Conservation (phyloP, 495 filamentous ascomycete genomes). For the Amorphotheca resinae region DNA sequence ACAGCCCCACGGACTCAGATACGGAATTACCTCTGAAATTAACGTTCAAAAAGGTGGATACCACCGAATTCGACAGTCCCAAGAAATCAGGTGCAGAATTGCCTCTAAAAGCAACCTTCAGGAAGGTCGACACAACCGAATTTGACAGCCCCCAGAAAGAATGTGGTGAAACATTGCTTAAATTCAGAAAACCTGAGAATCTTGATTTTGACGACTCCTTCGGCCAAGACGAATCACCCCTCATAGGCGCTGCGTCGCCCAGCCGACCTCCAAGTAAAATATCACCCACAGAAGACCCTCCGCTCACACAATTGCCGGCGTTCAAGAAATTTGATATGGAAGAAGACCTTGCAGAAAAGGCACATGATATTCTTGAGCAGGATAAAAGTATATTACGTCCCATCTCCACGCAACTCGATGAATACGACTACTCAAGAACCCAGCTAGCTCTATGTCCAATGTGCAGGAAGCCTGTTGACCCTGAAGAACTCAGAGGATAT, state of each 20-base stretch:
- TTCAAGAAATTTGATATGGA: not conserved
- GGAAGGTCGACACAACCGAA: not conserved
- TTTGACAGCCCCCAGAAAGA: not conserved
- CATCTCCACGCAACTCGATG: not conserved
- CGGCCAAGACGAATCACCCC: not conserved
- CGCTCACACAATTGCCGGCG: not conserved
- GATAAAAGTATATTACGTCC: not conserved
- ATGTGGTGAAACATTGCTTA: not conserved
- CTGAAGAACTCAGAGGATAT: slow-evolving; percentile 28
- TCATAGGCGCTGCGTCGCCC: no score
- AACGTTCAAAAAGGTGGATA: not conserved
- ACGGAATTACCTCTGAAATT: not conserved
- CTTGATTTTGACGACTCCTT: no score
- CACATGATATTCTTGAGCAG: not conserved
- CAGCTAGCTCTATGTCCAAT: slow-evolving; percentile 42
- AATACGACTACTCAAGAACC: slow-evolving; percentile 15
- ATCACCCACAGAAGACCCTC: not conserved
- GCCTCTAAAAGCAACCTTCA: not conserved
- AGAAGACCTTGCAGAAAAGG: not conserved
- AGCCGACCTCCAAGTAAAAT: not conserved
- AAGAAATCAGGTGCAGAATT: not conserved
- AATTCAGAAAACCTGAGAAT: not conserved
- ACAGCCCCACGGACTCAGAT: not conserved
- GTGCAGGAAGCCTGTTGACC: slow-evolving; percentile 49
- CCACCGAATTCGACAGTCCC: not conserved